Evolutionary conservation across 2,329 filamentous ascomycete species (phyloP), one percentile per base, ranked within the genome.

Genomic region (Penicillium sumatraense): DNA sequence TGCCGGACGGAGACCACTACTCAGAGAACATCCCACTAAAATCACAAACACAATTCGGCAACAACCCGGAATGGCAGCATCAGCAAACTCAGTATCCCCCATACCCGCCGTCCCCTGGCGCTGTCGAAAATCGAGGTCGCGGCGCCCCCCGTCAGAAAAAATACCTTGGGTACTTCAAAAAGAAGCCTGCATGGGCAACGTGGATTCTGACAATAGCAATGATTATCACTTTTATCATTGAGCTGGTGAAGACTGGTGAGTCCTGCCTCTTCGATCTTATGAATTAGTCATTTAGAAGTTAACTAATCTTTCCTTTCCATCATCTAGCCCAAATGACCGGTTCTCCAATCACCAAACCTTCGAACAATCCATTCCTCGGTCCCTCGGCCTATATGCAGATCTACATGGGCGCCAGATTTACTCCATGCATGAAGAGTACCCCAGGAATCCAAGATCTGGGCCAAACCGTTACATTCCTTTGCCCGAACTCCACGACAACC

Each of bases 331-430:
- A 89, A 63, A 78, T 93, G 26, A 97, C 93, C 1, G 89, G 89
- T 51, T 88, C 89, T 0, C 85, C 78, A 3, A 80, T 81, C 51
- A 93, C 87, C 49, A 85, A 93, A 53, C 95, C 95, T 1, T 83
- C 82, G 14, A 96, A 99, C 79, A 99, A 98, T 76, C 89, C 90
- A 55, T 96, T 99, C 91, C 96, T 99, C 68, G 95, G 95, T 0
- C 95, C 95, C 1, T 96, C 93, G 5, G 85, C 88, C 1, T 91
- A 91, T 64, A 86, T 98, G 21, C 85, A 96, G 66, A 96, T 98
- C 79, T 96, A 96, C 74, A 96, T 99, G 91, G 95, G 95, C 55
- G 91, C 93, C 36, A 88, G 95, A 58, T 99, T 90, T 71, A 86
- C 89, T 3, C 91, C 93, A 6, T 99, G 95, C 75, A 99, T 99